Evolutionary conservation across 768 basidiomycete genomes (phyloP), one percentile per base, ranked within the genome.

Genomic region (Leucocoprinus sp.): DNA sequence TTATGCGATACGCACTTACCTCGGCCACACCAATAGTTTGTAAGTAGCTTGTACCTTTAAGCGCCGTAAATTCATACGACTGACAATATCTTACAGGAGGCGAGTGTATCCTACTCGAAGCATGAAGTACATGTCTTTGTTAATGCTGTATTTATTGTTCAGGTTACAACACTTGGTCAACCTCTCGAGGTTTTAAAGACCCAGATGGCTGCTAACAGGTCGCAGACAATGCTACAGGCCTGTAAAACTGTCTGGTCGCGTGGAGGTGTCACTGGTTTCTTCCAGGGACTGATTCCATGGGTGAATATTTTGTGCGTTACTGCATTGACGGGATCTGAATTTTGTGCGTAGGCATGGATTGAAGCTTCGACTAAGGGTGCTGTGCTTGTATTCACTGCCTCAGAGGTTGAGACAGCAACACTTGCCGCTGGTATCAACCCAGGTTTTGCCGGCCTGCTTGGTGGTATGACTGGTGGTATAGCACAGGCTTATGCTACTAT

Each of bases 401-500:
- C 93, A 4, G 96, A 99, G 64, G 85, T 98, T 26, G 93, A 98
- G 64, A 76, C 79, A 14, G 74, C 75, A 15, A 66, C 71, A 15
- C 70, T 80, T 37, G 54, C 59, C 7, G 68, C 84, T 57, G 91
- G 91, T 8, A 65, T 93, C 49, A 84, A 73, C 57, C 83, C 91
- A 23, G 92, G 82, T 19, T 70, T 73, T 35, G 86, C 87, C 47
- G 96, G 96, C 55, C 74, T 98, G 54, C 65, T 98, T 41, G 96
- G 96, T 52, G 96, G 96, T 52, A 97, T 98, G 88, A 85, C 87
- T 9, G 96, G 96, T 59, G 96, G 96, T 72, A 68, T 98, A 54
- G 90, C 86, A 33, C 96, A 99, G 67, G 95, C 96, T 22, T 99
- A 99, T 60, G 93, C 93, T 50, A 98, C 96, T n/a, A 98, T 99